Evolutionary conservation across 1,284 basidiomycete species (phyloP), one percentile per base, ranked within the genome.

Genomic region (Clitocybe nebularis): DNA sequence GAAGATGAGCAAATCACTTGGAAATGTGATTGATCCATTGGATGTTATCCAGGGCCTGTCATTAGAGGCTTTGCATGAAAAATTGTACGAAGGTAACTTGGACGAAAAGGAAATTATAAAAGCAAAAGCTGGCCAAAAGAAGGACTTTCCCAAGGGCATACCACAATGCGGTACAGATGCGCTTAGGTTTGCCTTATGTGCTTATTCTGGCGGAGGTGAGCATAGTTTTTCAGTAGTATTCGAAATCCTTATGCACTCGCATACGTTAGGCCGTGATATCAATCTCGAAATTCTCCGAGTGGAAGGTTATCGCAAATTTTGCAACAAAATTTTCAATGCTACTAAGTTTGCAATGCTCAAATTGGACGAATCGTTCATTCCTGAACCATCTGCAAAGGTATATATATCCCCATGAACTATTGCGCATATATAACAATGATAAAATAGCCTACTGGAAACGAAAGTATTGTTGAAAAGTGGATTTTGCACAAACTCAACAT

Each of bases 311-410:
- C 84, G 96, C 64, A 99, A 99, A 68, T 96, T 98, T 75, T 99
- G 96, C 74, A 99, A 99, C 75, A 99, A 99, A 74, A 84, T 99
- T 21, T 99, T 96, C 80, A 99, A 99, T 62, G 96, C 96, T 1
- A 99, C 94, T 45, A 95, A 95, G 65, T 99, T 99, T 58, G 95
- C 93, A 20, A 91, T 97, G 83, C 79, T 95, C 62, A 94, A 94
- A 69, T 72, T 97, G 26, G 93, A 93, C 49, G 81, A 81, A 41
- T 65, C 73, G 24, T 97, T 95, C 57, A 78, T 86, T 19, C 92
- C 93, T 20, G 72, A 80, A 48, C 69, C 79, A 1, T 72, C 75
- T 10, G 69, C 80, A 14, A 81, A 87, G 75, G 90, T 88, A 47
- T n/a, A 14, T 49, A n/a, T 8, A 16, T 25, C 22, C 44, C 64